Base-by-base conservation (phyloP, 2,329 filamentous ascomycete genomes). In the Pestalotiopsis fici region DNA sequence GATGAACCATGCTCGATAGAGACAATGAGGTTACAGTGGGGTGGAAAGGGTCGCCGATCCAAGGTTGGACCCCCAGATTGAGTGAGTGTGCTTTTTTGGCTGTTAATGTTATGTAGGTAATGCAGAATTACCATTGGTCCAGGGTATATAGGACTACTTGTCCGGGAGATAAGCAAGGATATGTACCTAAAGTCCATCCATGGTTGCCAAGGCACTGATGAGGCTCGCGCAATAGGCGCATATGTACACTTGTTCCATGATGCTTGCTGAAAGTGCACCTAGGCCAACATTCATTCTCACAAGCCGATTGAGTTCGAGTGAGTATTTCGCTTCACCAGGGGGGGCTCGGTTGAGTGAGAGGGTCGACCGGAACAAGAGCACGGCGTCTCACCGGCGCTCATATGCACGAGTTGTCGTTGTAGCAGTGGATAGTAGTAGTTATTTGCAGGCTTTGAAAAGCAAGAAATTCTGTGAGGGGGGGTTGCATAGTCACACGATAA, bases 161-260 rank as follows among this genome's bases (percentile, higher is more conserved):
- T 12, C 43, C 43, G 21, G 43, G 28, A 60, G 57, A 60, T 60
- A 60, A 60, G 57, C 57, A 60, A 39, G 57, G 57, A 21, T 31
- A 6, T 31, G 25, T n/a, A 37, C 25, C 25, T 31, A 60, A 27
- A 12, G 31, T 25, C 57, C 18, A 60, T 60, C 31, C 31, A 35
- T 35, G 31, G 28, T 31, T 31, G 57, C 57, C 57, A 60, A 60
- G 57, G 31, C 57, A 27, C 28, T 60, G 57, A 60, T 60, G 57
- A 60, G 57, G 57, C 57, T 60, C 57, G 57, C 57, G 57, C 57
- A 60, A 60, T 60, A 37, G 27, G 57, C 57, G 57, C 57, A 60
- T 37, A 60, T 37, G 31, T n/a, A 21, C 57, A n/a, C n/a, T 37
- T 31, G 18, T 31, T 31, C 28, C 25, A 27, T 31, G 27, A 60